Percentiles rank a stretch among this genome's conserved stretches.
Evolutionary conservation across 768 basidiomycete species (phyloP).

Genomic region (Boletus fagicola): DNA sequence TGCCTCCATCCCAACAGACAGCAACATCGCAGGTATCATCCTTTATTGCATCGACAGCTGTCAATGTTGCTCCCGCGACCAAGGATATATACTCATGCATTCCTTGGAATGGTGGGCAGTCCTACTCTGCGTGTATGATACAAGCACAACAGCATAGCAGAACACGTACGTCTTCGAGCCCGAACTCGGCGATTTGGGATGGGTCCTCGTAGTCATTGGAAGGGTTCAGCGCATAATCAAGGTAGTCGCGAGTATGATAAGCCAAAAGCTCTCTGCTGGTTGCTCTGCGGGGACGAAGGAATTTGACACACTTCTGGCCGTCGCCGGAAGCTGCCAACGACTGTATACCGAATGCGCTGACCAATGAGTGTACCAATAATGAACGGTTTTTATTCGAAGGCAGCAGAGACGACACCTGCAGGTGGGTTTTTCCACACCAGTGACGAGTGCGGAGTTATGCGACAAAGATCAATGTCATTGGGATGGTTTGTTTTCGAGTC

Average conservation of each 20-base stretch:
- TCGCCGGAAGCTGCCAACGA: constrained; percentile 26
- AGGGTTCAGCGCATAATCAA: constrained; percentile 54
- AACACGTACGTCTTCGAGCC: constrained; percentile 55
- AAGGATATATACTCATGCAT: constrained; percentile 67
- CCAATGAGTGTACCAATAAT: constrained; percentile 61
- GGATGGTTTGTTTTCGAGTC: background rate
- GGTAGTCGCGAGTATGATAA: constrained; percentile 73
- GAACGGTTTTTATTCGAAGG: constrained; percentile 72
- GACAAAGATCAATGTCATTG: background rate
- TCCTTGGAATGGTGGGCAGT: constrained; percentile 76
- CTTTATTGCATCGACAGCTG: constrained; percentile 63
- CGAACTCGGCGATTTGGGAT: constrained; percentile 41
- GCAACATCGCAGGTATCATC: constrained; percentile 54
- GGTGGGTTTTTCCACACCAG: background rate
- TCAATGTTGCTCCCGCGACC: constrained; percentile 76
- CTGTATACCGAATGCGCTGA: constrained; percentile 52
- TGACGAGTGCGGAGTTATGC: background rate
- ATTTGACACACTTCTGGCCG: constrained; percentile 33
- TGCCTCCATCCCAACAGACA: constrained; percentile 91
- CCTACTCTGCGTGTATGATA: constrained; percentile 42
- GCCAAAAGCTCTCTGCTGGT: constrained; percentile 52
- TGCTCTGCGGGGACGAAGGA: constrained; percentile 56
- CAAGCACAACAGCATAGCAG: background rate
- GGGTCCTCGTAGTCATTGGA: constrained; percentile 25
- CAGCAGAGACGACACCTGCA: constrained; percentile 51